Conservation (phyloP, 768 basidiomycete species). For the Termitomyces eurrhizus region DNA sequence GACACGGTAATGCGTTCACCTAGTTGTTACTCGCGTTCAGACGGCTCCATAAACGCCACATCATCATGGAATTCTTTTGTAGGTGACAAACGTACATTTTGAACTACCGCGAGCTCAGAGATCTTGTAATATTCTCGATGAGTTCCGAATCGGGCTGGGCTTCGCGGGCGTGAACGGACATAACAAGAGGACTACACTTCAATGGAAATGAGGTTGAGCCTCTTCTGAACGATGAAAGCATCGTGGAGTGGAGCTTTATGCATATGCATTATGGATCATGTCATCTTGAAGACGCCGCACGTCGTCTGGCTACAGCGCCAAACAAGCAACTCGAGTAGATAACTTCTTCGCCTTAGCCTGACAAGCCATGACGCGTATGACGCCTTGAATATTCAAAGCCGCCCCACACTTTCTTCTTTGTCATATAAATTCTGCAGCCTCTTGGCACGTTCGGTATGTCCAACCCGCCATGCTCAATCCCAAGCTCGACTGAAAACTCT, state of each 20-base stretch:
- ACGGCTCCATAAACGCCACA: background rate
- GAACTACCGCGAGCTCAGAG: background rate
- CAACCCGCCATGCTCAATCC: background rate
- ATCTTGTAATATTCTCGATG: background rate
- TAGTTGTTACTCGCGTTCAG: slow-evolving; percentile 8
- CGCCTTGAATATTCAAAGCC: background rate
- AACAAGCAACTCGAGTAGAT: background rate
- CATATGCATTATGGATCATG: background rate
- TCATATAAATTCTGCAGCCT: background rate
- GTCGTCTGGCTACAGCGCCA: background rate
- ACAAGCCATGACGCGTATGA: background rate
- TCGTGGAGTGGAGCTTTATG: background rate
- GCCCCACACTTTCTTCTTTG: background rate
- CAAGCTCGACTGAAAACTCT: background rate
- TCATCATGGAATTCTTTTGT: background rate
- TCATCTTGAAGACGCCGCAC: background rate
- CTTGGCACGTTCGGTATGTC: background rate
- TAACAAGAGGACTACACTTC: background rate
- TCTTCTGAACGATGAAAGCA: background rate
- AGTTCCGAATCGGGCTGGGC: background rate
- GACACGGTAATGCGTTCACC: slow-evolving; percentile 15
- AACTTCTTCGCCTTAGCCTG: background rate
- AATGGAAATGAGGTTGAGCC: background rate
- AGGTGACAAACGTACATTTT: background rate
- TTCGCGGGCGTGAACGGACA: background rate